These are phyloP conservation scores for Daldinia eschscholtzii DNA, from an alignment of 2,329 filamentous ascomycete species.

Conservation along the genomic window DNA sequence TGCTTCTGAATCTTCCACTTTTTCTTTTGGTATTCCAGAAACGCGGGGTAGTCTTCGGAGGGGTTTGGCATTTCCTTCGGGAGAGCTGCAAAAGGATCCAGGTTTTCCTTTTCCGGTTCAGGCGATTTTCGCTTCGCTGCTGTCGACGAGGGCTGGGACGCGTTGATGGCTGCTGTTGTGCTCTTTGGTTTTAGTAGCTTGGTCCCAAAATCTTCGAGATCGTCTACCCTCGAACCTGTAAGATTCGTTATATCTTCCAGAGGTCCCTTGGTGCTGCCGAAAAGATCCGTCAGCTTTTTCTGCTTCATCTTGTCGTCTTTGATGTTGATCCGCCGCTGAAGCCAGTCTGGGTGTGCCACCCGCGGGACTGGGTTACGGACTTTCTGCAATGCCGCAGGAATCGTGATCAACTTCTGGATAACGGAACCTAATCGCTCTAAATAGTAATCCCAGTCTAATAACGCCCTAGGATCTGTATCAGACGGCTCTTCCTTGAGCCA, in stretches of 20 bases:
- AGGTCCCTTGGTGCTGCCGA: conserved; percentile 72
- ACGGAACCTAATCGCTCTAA: conserved; percentile 94
- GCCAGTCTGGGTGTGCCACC: conserved; percentile 95
- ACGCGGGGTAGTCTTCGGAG: conserved; percentile 86
- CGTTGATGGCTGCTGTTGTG: conserved; percentile 64
- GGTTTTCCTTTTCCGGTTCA: conserved; percentile 71
- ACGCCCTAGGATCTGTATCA: conserved; percentile 88
- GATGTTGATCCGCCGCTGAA: conserved; percentile 90
- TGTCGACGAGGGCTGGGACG: conserved; percentile 67
- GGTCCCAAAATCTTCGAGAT: conserved; percentile 85
- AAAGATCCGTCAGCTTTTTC: conserved; percentile 97
- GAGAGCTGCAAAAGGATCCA: conserved; percentile 84
- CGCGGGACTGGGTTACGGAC: conserved; percentile 93
- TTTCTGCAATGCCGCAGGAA: conserved; percentile 95
- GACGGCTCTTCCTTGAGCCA: conserved; percentile 95
- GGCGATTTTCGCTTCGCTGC: conserved; percentile 80
- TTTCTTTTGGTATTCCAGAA: conserved; percentile 94
- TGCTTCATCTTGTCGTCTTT: conserved; percentile 99
- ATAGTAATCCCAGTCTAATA: conserved; percentile 99
- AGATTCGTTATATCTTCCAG: conserved; percentile 79
- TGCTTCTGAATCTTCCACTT: conserved; percentile 99
- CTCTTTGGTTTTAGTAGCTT: conserved; percentile 75
- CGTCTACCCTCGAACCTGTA: conserved; percentile 67
- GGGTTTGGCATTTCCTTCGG: conserved; percentile 87
- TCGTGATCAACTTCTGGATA: conserved; percentile 98